phyloP scores from a whole-genome alignment of 768 basidiomycete genomes.

The Tephrocybe sp. region DNA sequence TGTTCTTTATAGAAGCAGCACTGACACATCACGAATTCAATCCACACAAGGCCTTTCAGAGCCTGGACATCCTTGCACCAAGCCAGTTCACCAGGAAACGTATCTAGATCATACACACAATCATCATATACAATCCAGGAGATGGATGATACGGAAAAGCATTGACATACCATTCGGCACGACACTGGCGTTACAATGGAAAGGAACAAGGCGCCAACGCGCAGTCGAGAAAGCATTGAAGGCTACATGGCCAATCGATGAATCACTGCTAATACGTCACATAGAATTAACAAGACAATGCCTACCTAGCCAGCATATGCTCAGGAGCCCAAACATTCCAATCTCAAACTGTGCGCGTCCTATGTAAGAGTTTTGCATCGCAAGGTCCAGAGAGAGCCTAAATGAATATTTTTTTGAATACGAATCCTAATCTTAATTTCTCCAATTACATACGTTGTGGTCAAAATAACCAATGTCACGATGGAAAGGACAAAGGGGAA shows the following conservation, averaged over 20 bases:
- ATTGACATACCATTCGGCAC: conserved; percentile 39
- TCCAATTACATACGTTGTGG: conserved; percentile 34
- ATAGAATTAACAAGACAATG: neutral
- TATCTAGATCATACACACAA: conserved; percentile 20
- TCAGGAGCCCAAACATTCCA: conserved; percentile 40
- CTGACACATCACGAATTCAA: conserved; percentile 52
- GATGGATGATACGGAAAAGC: neutral
- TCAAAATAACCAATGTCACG: conserved; percentile 41
- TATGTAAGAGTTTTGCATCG: conserved; percentile 37
- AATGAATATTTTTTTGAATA: too few relatives aligned
- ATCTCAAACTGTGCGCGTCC: conserved; percentile 48
- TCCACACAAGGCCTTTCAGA: conserved; percentile 57
- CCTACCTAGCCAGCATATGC: conserved; percentile 56
- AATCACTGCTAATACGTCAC: neutral
- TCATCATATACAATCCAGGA: neutral
- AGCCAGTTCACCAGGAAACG: conserved; percentile 35
- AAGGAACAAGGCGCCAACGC: conserved; percentile 48
- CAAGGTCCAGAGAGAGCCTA: conserved; percentile 44
- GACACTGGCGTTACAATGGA: conserved; percentile 37
- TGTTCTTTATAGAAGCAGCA: conserved; percentile 7
- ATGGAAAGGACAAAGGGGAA: conserved; percentile 62
- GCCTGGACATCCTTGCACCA: conserved; percentile 58
- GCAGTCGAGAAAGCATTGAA: conserved; percentile 62
- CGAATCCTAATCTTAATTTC: neutral
- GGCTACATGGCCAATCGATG: conserved; percentile 24